Conservation (phyloP, 2,329 filamentous ascomycete species). For the Colletotrichum sp. region DNA sequence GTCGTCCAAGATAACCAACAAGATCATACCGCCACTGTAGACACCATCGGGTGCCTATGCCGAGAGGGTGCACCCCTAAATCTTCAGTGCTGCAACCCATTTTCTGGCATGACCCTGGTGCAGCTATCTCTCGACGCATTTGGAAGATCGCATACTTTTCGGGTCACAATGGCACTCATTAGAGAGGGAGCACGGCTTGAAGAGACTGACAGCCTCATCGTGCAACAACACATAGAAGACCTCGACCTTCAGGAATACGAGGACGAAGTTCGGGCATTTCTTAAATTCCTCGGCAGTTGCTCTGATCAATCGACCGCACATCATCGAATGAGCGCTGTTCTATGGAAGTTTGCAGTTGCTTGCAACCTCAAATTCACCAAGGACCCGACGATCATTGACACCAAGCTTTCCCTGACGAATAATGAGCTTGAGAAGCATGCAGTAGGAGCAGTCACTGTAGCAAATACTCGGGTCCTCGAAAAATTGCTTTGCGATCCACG, state of each 20-base stretch:
- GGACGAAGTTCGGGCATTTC: not conserved
- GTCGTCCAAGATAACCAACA: not conserved
- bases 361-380: not conserved
- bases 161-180: not conserved
- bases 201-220: not conserved
- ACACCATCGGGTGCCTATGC: not conserved
- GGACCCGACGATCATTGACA: not conserved
- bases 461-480: fast-evolving
- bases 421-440: not conserved
- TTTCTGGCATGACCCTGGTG: fast-evolving
- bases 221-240: not conserved
- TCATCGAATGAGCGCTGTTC: not conserved
- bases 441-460: fast-evolving
- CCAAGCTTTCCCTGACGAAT: not conserved
- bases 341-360: not conserved
- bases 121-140: not conserved
- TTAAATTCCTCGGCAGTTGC: not conserved
- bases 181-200: not conserved
- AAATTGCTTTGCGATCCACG: not conserved
- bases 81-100: fast-evolving
- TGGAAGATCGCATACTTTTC: not conserved
- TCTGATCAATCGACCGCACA: fast-evolving
- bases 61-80: not conserved
- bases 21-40: not conserved
- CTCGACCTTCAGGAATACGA: not conserved